phyloP scores from a whole-genome alignment of 2,329 filamentous ascomycete species.

The Colletotrichum theobromicola region DNA sequence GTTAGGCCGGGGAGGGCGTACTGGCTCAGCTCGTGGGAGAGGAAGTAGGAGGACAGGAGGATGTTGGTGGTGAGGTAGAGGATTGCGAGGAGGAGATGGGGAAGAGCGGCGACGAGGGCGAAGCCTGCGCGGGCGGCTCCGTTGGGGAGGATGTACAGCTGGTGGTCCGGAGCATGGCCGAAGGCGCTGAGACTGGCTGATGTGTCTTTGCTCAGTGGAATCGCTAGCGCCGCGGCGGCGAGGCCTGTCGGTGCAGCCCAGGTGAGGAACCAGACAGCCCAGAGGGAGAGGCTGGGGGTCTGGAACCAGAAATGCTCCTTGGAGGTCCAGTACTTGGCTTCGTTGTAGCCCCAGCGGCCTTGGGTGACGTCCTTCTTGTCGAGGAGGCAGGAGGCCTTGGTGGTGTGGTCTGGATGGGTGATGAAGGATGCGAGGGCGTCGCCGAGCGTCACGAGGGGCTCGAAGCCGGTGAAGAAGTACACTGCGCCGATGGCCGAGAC shows the following conservation, averaged over 20 bases:
- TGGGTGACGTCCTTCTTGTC: conserved; percentile 49
- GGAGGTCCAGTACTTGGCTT: conserved; percentile 48
- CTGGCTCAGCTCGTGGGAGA: conserved; percentile 55
- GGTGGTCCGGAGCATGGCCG: conserved; percentile 38
- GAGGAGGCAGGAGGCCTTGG: conserved; percentile 49
- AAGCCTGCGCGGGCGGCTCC: conserved; percentile 30
- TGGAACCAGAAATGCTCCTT: conserved; percentile 49
- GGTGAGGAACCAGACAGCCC: conserved; percentile 42
- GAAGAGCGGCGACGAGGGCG: conserved; percentile 47
- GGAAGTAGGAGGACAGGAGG: conserved; percentile 51
- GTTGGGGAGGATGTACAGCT: conserved; percentile 34
- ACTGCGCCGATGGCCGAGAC: conserved; percentile 35
- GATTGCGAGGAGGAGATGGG: conserved; percentile 52
- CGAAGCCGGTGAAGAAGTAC: conserved; percentile 36
- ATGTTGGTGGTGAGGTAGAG: conserved; percentile 55
- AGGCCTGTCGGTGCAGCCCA: conserved; percentile 45
- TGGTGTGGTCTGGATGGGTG: conserved; percentile 47
- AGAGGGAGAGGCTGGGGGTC: conserved; percentile 46
- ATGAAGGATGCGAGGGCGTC: conserved; percentile 58
- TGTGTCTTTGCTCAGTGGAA: conserved; percentile 35
- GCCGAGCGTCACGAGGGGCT: conserved; percentile 54
- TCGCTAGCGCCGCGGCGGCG: conserved; percentile 42
- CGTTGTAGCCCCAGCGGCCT: conserved; percentile 47
- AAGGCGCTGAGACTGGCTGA: conserved; percentile 41
- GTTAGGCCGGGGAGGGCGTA: conserved; percentile 40